Conservation (phyloP, 768 basidiomycete species). For the Termitomyces eurrhizus region DNA sequence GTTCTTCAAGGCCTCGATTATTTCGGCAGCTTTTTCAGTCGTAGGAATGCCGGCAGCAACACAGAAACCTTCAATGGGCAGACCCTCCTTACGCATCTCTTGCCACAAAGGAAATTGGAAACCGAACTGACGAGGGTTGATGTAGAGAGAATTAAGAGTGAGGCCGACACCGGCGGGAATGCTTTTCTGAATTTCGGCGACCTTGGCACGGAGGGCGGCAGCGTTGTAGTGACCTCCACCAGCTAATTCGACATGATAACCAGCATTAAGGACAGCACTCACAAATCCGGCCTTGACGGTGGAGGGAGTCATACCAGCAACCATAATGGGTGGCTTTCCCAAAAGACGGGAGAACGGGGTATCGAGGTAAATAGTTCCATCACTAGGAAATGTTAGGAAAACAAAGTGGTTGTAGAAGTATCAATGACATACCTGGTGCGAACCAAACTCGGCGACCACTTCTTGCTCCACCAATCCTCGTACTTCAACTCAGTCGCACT, state of each 20-base stretch:
- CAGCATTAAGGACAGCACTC: slow-evolving; percentile 86
- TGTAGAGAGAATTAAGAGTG: slow-evolving; percentile 94
- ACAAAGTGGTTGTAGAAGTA: neutral
- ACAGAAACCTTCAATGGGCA: slow-evolving; percentile 98
- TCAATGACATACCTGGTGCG: slow-evolving; percentile 73
- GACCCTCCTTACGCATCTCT: slow-evolving; percentile 92
- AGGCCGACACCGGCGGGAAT: slow-evolving; percentile 88
- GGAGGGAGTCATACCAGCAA: slow-evolving; percentile 98
- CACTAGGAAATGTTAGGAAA: slow-evolving; percentile 42
- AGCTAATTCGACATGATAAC: slow-evolving; percentile 95
- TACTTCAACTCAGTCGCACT: slow-evolving; percentile 57
- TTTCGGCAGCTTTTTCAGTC: slow-evolving; percentile 96
- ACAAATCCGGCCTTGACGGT: slow-evolving; percentile 97
- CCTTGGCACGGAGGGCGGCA: slow-evolving; percentile 81
- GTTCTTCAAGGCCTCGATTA: no score
- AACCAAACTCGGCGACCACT: slow-evolving; percentile 79
- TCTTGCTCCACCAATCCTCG: slow-evolving; percentile 91
- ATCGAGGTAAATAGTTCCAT: slow-evolving; percentile 90
- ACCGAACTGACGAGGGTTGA: slow-evolving; percentile 94
- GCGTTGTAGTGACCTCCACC: slow-evolving; percentile 98
- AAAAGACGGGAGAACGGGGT: slow-evolving; percentile 95
- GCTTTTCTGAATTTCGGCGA: slow-evolving; percentile 85
- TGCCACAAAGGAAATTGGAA: slow-evolving; percentile 99
- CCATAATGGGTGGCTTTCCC: slow-evolving; percentile 98
- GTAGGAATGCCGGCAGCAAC: slow-evolving; percentile 97